Base-by-base conservation (phyloP, 1,284 basidiomycete genomes). In the Sanghuangporus baumii region DNA sequence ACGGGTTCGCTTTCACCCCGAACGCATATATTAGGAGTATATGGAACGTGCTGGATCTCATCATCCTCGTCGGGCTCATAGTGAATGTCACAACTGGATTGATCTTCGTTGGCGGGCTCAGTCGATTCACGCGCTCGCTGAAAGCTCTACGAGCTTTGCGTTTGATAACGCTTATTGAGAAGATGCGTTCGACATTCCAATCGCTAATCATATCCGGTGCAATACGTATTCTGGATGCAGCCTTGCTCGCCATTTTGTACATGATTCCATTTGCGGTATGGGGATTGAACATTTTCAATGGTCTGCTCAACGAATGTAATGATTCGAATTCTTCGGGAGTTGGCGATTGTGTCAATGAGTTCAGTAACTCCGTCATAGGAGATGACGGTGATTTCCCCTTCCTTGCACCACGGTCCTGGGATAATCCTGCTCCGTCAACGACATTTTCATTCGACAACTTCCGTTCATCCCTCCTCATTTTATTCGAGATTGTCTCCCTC, bases 261-360 rank as follows among this genome's bases (percentile, higher is more conserved):
- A 89, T 98, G 82, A 93, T 99, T 67, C 96, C 96, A 0, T 98
- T 95, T 71, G 96, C 96, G 3, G 89, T 98, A 1, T 98, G 96
- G 96, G 96, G 95, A 5, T 84, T 95, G 64, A 98, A 96, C 70
- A 91, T 98, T 71, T 98, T 98, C 74, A 80, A 88, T 0, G 94
- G 94, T 6, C 77, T 88, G 64, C 86, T 96, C 75, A 94, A 91
- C 73, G 74, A 79, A 54, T 99, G 96, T 79, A 98, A 94, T 71
- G 95, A 98, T 71, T 72, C 63, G 16, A 74, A 71, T 57, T 85
- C 82, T 1, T 69, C 75, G 37, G 89, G 84, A 3, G 80, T 87
- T 38, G 70, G 71, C 7, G 82, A 88, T 38, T 99, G 96, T 69
- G 76, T 85, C 26, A 85, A 86, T 69, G 95, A 97, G 75, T 98